Base-by-base conservation (phyloP, 176 grass and related monocot species). In the Rhynchospora pubera region DNA sequence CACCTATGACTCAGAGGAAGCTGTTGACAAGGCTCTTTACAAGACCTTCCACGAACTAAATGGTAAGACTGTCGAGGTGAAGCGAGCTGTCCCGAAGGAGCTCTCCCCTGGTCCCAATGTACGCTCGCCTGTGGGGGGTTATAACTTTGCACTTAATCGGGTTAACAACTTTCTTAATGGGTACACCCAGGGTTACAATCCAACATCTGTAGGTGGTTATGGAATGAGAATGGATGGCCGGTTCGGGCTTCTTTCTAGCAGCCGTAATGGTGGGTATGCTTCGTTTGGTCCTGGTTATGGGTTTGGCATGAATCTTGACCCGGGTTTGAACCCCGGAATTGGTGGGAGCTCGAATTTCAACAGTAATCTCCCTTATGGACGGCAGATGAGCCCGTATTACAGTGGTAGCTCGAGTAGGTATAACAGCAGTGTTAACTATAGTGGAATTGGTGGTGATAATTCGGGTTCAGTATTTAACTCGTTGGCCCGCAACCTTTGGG, bases 21-120 rank as follows among this genome's bases (percentile, higher is more conserved):
- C 88, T 3, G 92, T 94, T 39, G 87, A 94, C 23, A 94, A 87
- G 83, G 94, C 82, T 64, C 85, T 97, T 72, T 83, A 90, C 86
- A 97, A 92, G 58, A 97, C 81, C n/a, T 94, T 97, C 67, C 94
- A 97, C 64, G 92, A 97, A 84, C 84, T 97, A 13, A 94, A 97
- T 78, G 90, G 92, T 75, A 97, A 97, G 83, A 94, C 88, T 88
- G 88, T 97, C 44, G 94, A 97, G 78, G 92, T 97, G 44, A 94
- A 97, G 88, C 79, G 88, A 21, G 92, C 94, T 18, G 90, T 94
- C 85, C 92, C 92, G 8, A 97, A 94, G 83, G 92, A 97, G 79
- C 77, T 91, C 48, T 92, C 88, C 10, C 92, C 90, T 77, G 83
- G 92, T 55, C 94, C 92, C 30, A 93, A 71, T 55, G 80, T 90